phyloP scores from a whole-genome alignment of 2,329 filamentous ascomycete genomes.

The Ascochyta koolunga region DNA sequence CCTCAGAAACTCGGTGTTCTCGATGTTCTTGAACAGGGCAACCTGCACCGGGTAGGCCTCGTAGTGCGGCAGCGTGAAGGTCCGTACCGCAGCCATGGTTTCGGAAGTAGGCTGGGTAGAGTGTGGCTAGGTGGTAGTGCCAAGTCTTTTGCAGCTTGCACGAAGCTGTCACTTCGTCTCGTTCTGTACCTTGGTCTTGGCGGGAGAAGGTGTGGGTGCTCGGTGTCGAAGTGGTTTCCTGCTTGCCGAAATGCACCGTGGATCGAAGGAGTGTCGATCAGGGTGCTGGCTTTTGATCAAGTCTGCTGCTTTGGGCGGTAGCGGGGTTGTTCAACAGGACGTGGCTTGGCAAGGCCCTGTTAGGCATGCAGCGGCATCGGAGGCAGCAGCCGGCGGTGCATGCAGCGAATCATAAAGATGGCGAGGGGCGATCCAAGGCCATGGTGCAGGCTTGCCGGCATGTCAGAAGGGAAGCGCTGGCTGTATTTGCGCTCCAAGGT shows the following conservation, averaged over 20 bases:
- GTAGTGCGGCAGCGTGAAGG: constrained; percentile 76
- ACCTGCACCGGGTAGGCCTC: constrained; percentile 73
- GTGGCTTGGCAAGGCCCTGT: background rate
- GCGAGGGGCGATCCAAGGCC: background rate
- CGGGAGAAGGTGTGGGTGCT: background rate
- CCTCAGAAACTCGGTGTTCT: constrained; percentile 79
- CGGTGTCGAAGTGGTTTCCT: background rate
- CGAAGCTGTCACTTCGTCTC: background rate
- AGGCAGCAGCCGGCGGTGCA: background rate
- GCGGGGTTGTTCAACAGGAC: constrained; percentile 13
- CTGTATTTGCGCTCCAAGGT: constrained; percentile 1
- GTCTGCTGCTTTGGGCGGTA: constrained; percentile 17
- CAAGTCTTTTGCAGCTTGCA: background rate
- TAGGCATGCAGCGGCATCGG: background rate
- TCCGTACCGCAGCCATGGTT: constrained; percentile 59
- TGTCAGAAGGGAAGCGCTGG: background rate
- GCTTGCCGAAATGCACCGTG: background rate
- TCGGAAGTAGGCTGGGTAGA: background rate
- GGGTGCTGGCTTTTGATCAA: background rate
- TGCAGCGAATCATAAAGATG: constrained; percentile 2
- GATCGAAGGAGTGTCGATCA: background rate
- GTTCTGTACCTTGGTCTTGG: no score
- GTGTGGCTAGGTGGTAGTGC: background rate
- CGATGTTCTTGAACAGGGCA: constrained; percentile 75
- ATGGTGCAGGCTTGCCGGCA: background rate